A percentile compares a stretch with the other conserved stretches of the same genome.
These are phyloP conservation scores for Xylariaceae sp. DNA, from an alignment of 2,329 filamentous ascomycete species.

Conservation along the genomic window DNA sequence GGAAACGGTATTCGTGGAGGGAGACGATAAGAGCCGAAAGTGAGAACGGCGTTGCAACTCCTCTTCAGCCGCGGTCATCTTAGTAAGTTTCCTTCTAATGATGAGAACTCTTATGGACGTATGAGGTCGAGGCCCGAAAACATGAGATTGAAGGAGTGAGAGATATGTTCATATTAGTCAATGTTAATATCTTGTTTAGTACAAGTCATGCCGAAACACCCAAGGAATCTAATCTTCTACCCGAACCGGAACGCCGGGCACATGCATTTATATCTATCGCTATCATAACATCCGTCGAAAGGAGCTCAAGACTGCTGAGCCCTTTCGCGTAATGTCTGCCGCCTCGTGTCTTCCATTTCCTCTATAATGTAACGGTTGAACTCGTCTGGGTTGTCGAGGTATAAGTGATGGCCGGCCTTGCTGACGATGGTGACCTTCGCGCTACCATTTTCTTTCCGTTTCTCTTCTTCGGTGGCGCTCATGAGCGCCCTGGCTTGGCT, in stretches of 20 bases:
- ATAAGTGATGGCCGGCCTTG: slow-evolving; percentile 62
- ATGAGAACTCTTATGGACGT: too few species aligned
- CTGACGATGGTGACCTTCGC: slow-evolving; percentile 80
- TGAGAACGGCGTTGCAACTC: too few species aligned
- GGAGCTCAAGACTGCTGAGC: not conserved
- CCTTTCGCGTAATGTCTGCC: slow-evolving; percentile 31
- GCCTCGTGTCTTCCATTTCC: slow-evolving; percentile 56
- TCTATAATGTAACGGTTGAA: slow-evolving; percentile 58
- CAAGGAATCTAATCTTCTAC: too few species aligned
- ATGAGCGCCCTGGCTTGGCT: slow-evolving; percentile 63
- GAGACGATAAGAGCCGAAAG: too few species aligned
- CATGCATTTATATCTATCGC: slow-evolving; percentile 10
- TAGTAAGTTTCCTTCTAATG: too few species aligned
- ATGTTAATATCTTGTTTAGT: too few species aligned
- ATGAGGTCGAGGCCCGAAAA: too few species aligned
- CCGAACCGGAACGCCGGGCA: slow-evolving; percentile 18
- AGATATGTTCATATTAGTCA: too few species aligned
- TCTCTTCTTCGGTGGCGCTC: slow-evolving; percentile 68
- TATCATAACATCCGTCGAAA: not conserved
- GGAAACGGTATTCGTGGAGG: too few species aligned
- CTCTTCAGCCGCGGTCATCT: too few species aligned
- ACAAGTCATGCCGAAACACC: too few species aligned
- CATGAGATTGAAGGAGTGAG: too few species aligned
- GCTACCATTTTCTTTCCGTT: slow-evolving; percentile 71
- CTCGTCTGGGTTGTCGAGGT: slow-evolving; percentile 61